Base-by-base conservation (phyloP, 495 filamentous ascomycete species). In the Lophium mytilinum region DNA sequence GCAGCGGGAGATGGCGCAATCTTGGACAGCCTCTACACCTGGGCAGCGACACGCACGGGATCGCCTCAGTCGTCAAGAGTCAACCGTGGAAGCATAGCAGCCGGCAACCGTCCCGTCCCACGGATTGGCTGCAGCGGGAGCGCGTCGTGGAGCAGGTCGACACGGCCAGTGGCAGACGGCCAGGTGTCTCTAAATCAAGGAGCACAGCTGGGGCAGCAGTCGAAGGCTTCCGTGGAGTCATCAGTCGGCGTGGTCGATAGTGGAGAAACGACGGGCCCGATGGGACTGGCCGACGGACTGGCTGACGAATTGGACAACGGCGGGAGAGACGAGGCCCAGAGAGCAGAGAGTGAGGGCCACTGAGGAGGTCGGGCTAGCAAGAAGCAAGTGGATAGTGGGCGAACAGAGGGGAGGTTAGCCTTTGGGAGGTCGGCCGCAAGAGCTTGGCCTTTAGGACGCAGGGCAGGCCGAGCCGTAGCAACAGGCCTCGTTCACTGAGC, bases 1-100 rank as follows among this genome's bases (percentile, higher is more conserved):
- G 11, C 45, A 1, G 47, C 46, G 58, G 52, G 58, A 52, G 52
- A 54, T 60, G 57, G 57, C 57, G 51, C 51, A 55, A 60, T 54
- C 37, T 15, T 15, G 24, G 24, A 9, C 18, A 4, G 41, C 15
- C n/a, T 17, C 15, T 11, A 15, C 11, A 40, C 30, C 37, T 46
- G 42, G 11, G 7, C 7, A 10, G 15, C 21, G n/a, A n/a, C 4
- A n/a, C 21, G n/a, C 6, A 24, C n/a, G 14, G 14, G 15, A 24
- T 24, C 14, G 12, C 7, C 45, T 18, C 45, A 24, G 17, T 24
- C 39, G 39, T 41, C 39, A 12, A 12, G 39, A 41, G 39, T 2
- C 14, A 18, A 24, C 17, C 45, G 21, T 21, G 45, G 17, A 9
- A 48, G 21, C 45, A 48, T 48, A 48, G 9, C 45, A 48, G 45